Percentiles rank a stretch among this genome's conserved stretches.
These are phyloP conservation scores for Monilinia aucupariae DNA, from an alignment of 2,329 filamentous ascomycete species.

Conservation along the genomic window DNA sequence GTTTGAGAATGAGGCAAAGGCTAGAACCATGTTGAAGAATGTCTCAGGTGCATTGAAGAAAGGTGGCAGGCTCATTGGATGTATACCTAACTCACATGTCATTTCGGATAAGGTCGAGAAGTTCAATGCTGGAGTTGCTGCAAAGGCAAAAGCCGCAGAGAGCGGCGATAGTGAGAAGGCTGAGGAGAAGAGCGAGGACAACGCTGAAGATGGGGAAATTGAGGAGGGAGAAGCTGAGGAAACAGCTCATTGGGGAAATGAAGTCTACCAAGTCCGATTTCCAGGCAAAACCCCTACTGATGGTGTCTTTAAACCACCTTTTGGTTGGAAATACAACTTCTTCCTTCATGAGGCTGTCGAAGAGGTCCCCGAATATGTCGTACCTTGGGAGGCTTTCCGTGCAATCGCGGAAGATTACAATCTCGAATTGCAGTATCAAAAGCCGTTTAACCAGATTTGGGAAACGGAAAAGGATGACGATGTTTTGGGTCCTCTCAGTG, in stretches of 20 bases:
- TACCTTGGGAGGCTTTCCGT: conserved; percentile 96
- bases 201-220: conserved; percentile 39
- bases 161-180: conserved; percentile 36
- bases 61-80: conserved; percentile 88
- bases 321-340: conserved; percentile 97
- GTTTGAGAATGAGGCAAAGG: conserved; percentile 87
- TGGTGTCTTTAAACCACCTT: conserved; percentile 88
- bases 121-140: conserved; percentile 57
- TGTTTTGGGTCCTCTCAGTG: conserved; percentile 75
- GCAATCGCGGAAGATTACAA: conserved; percentile 95
- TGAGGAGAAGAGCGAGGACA: conserved; percentile 35
- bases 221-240: conserved; percentile 59
- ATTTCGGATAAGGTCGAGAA: conserved; percentile 72
- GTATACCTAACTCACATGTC: conserved; percentile 94
- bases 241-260: conserved; percentile 83
- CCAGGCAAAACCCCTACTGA: conserved; percentile 76
- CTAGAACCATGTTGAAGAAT: conserved; percentile 86
- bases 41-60: conserved; percentile 88
- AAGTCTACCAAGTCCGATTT: conserved; percentile 86
- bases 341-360: conserved; percentile 95
- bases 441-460: conserved; percentile 87
- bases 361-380: conserved; percentile 93
- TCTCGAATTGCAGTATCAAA: conserved; percentile 89
- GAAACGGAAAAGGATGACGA: conserved; percentile 81
- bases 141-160: conserved; percentile 36